Evolutionary conservation across 140 eudicot genomes (phyloP).

Genomic region (Cichorium intybus): DNA sequence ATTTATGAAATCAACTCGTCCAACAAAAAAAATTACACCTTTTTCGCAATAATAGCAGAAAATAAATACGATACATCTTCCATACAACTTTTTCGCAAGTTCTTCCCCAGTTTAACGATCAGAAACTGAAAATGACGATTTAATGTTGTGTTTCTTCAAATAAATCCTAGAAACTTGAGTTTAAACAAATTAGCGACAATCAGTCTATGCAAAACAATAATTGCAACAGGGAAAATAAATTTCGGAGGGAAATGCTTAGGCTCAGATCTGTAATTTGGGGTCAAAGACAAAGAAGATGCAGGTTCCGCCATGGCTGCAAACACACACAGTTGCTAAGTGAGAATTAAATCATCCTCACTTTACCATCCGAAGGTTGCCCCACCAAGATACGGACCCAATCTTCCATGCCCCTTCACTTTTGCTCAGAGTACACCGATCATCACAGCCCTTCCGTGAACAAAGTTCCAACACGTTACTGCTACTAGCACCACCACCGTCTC

Average conservation of each 20-base stretch:
- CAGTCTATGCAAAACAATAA: too few relatives aligned
- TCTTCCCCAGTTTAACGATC: too few relatives aligned
- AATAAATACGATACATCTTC: too few relatives aligned
- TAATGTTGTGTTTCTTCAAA: too few relatives aligned
- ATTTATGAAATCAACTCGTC: too few relatives aligned
- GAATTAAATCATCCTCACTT: neutral
- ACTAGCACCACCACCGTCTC: neutral
- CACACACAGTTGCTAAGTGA: constrained; percentile 4
- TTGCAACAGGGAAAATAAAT: too few relatives aligned
- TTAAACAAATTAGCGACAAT: too few relatives aligned
- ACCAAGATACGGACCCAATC: constrained; percentile 5
- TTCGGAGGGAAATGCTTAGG: neutral
- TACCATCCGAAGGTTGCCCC: neutral
- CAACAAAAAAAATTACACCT: too few relatives aligned
- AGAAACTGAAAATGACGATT: too few relatives aligned
- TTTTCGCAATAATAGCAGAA: too few relatives aligned
- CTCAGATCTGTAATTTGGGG: constrained; percentile 18
- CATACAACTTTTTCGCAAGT: too few relatives aligned
- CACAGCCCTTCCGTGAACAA: neutral
- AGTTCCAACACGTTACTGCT: neutral
- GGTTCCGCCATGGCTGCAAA: constrained; percentile 26
- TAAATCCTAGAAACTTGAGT: too few relatives aligned
- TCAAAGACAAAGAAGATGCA: neutral
- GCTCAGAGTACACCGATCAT: neutral
- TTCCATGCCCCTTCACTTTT: neutral